phyloP scores from a whole-genome alignment of 176 grass and related monocot genomes.

The Coix lacrymajobi region DNA sequence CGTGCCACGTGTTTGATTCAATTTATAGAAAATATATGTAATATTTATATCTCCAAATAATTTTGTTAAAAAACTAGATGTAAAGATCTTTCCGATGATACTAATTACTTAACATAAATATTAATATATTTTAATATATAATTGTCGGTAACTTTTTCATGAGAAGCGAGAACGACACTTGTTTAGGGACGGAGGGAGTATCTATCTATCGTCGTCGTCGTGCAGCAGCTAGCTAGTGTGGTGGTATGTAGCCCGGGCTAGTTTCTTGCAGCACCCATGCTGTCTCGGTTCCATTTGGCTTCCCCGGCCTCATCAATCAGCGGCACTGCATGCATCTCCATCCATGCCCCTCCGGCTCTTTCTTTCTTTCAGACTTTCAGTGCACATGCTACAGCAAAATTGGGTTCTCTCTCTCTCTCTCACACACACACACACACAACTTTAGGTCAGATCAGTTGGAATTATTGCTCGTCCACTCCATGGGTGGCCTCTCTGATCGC shows the following conservation, averaged over 20 bases:
- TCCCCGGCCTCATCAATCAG: not conserved
- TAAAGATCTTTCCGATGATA: too few species aligned
- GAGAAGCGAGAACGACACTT: too few species aligned
- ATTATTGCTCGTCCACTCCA: not conserved
- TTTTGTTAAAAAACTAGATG: too few species aligned
- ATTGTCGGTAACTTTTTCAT: too few species aligned
- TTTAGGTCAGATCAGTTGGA: not conserved
- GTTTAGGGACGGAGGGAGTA: too few species aligned
- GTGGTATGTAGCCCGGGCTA: not conserved
- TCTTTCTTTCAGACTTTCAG: not conserved
- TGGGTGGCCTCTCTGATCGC: not conserved
- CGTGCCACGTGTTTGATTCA: too few species aligned
- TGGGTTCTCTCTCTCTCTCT: not conserved
- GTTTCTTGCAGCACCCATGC: not conserved
- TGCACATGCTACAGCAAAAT: not conserved
- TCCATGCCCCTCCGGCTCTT: not conserved
- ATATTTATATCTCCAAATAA: too few species aligned
- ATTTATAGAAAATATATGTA: too few species aligned
- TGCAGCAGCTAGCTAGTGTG: not conserved
- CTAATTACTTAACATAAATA: too few species aligned
- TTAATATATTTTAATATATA: too few species aligned
- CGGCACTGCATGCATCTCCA: not conserved
- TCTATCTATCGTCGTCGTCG: too few species aligned
- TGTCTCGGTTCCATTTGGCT: slow-evolving; percentile 27
- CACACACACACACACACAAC: too few species aligned